These are phyloP conservation scores for Boletus reticulatus DNA, from an alignment of 768 basidiomycete genomes.

Conservation along the genomic window DNA sequence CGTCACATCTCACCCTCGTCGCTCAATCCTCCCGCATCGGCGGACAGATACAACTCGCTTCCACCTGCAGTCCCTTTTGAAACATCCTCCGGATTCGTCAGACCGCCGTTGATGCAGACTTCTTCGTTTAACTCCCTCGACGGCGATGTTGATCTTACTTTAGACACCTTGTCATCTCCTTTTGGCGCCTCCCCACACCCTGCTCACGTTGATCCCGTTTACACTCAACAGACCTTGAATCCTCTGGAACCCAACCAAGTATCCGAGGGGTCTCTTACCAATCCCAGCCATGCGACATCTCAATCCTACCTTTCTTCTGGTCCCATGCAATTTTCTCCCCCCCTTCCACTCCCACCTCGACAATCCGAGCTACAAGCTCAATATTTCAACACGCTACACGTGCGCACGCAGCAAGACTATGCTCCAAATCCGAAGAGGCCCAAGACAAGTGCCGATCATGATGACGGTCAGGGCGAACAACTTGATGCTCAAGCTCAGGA, in stretches of 20 bases:
- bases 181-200: constrained; percentile 10
- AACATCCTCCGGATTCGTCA: constrained; percentile 10
- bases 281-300: not conserved
- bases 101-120: constrained; percentile 7
- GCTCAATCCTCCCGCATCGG: not conserved
- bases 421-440: constrained; percentile 15
- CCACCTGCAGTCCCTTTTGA: constrained; percentile 12
- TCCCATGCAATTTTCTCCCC: constrained; percentile 31
- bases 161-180: constrained; percentile 17
- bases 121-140: constrained; percentile 12
- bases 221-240: constrained; percentile 10
- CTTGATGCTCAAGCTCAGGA: constrained; percentile 23
- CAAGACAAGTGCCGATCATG: constrained; percentile 20
- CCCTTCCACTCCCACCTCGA: constrained; percentile 28
- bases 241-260: constrained; percentile 12
- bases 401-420: constrained; percentile 1
- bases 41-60: constrained; percentile 9
- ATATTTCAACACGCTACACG: constrained; percentile 14
- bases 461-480: constrained; percentile 14
- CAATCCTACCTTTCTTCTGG: constrained; percentile 20
- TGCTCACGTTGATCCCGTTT: constrained; percentile 10
- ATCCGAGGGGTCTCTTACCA: constrained; percentile 13
- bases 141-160: not conserved
- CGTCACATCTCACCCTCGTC: constrained; percentile 4
- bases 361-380: constrained; percentile 30